These are phyloP conservation scores for Leccinum cinnamomeum DNA, from an alignment of 1,284 basidiomycete genomes.

Conservation along the genomic window DNA sequence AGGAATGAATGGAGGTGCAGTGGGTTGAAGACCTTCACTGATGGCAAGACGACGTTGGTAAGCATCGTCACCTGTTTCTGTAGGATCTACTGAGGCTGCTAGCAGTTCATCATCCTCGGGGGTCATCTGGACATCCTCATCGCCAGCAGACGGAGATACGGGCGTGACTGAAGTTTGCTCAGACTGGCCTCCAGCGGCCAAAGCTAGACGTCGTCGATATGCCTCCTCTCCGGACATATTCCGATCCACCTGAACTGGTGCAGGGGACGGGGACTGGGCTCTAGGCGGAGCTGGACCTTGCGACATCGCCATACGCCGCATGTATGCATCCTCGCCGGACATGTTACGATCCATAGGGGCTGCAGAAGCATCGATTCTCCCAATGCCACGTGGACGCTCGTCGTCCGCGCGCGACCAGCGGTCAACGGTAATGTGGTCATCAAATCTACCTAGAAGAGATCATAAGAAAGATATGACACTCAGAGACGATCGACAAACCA, in stretches of 20 bases:
- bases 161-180: constrained; percentile 21
- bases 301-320: constrained; percentile 55
- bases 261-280: constrained; percentile 30
- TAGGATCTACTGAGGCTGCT: constrained; percentile 24
- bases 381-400: constrained; percentile 38
- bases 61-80: constrained; percentile 67
- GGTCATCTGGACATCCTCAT: constrained; percentile 24
- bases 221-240: constrained; percentile 62
- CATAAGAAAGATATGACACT: not conserved
- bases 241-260: constrained; percentile 33
- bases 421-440: constrained; percentile 45
- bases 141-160: constrained; percentile 3
- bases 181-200: constrained; percentile 39
- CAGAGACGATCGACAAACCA: constrained; percentile 43
- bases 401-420: constrained; percentile 56
- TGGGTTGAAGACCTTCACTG: constrained; percentile 39
- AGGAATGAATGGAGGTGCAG: constrained; percentile 22
- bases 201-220: constrained; percentile 57
- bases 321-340: constrained; percentile 62
- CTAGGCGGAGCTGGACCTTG: constrained; percentile 22
- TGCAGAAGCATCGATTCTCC: constrained; percentile 30
- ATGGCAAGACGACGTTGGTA: constrained; percentile 63
- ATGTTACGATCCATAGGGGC: constrained; percentile 36
- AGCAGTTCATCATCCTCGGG: constrained; percentile 18
- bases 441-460: constrained; percentile 51